Evolutionary conservation across 1,139 yeast species (phyloP).

Genomic region (Suhomyces bribrorum): DNA sequence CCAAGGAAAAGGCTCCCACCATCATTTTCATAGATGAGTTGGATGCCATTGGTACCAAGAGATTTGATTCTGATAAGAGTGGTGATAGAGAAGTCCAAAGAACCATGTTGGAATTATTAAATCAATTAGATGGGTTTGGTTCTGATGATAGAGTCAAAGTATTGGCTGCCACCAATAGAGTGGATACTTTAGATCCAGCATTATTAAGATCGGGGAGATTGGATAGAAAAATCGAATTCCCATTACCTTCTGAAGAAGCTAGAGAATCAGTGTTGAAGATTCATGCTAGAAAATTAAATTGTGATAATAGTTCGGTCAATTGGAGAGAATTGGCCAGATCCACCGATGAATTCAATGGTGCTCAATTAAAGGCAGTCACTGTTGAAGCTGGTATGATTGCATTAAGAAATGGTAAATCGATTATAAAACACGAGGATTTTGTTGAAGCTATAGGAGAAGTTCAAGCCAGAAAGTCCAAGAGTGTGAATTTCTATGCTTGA

Average conservation of each 20-base stretch:
- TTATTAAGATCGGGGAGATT: slow-evolving; percentile 94
- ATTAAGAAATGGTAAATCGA: slow-evolving; percentile 86
- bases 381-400: slow-evolving; percentile 99
- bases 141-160: slow-evolving; percentile 97
- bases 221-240: slow-evolving; percentile 97
- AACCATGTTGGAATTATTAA: slow-evolving; percentile 95
- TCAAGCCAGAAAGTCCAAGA: slow-evolving; percentile 93
- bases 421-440: slow-evolving; percentile 95
- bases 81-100: slow-evolving; percentile 99
- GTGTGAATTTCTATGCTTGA: slow-evolving; percentile 93
- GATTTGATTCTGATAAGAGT: slow-evolving; percentile 95
- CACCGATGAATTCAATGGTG: slow-evolving; percentile 98
- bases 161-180: slow-evolving; percentile 97
- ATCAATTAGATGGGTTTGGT: slow-evolving; percentile 98
- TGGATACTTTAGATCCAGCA: slow-evolving; percentile 96
- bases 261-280: slow-evolving; percentile 95
- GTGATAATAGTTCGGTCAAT: slow-evolving; percentile 81
- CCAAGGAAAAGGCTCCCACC: slow-evolving; percentile 98
- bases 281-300: slow-evolving; percentile 95
- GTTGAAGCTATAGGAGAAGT: slow-evolving; percentile 98
- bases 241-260: slow-evolving; percentile 95
- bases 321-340: slow-evolving; percentile 98
- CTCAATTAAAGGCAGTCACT: slow-evolving; percentile 96
- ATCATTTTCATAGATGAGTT: slow-evolving; percentile 96
- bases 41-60: slow-evolving; percentile 98